Conservation (phyloP, 192 early-diverging fungal species). For the Coemansia sp. region DNA sequence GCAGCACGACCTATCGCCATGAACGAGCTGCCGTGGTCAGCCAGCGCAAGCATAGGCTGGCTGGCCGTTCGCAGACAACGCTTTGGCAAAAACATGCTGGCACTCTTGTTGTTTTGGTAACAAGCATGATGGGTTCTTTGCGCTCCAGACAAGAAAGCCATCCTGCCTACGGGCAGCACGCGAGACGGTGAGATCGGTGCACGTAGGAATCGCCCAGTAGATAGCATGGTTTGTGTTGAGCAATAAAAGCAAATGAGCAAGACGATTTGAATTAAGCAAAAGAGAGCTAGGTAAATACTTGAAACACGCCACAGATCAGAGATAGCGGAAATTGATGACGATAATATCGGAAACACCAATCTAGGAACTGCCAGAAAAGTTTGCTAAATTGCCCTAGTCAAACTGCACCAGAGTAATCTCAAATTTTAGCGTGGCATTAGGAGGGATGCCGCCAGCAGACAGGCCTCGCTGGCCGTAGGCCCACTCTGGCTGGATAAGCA, state of each 20-base stretch:
- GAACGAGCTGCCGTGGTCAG: background rate
- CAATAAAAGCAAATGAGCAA: background rate
- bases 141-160: background rate
- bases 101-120: background rate
- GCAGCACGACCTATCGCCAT: background rate
- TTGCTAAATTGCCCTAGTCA: constrained; percentile 19
- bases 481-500: constrained; percentile 80
- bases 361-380: background rate
- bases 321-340: background rate
- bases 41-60: background rate
- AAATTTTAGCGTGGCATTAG: constrained; percentile 76
- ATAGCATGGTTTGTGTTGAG: background rate
- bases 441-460: constrained; percentile 68
- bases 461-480: constrained; percentile 79
- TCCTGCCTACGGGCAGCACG: background rate
- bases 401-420: constrained; percentile 74
- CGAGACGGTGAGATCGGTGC: background rate
- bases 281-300: background rate
- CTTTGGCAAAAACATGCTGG: background rate
- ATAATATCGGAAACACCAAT: background rate
- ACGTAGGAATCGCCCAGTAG: background rate
- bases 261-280: background rate
- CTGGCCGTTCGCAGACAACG: background rate
- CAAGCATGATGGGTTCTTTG: background rate
- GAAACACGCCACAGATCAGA: background rate